Conservation (phyloP, 2,329 filamentous ascomycete genomes). For the Cercospora sp. region DNA sequence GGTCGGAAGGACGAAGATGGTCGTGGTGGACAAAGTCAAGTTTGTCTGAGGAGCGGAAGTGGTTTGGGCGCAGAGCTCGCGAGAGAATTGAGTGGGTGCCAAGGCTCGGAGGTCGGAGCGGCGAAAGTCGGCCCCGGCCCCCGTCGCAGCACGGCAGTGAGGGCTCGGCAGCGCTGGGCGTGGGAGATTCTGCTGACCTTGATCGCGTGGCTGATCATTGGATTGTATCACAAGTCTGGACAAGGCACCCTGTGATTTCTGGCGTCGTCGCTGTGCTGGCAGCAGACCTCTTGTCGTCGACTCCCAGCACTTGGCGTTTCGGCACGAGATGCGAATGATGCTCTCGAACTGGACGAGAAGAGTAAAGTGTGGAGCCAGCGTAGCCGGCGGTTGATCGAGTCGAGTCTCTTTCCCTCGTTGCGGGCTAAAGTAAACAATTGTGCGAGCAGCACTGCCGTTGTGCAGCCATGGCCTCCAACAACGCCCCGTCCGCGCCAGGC, state of each 20-base stretch:
- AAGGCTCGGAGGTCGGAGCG: background rate
- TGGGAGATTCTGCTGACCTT: background rate
- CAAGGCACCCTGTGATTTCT: constrained; percentile 3
- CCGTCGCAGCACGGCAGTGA: background rate
- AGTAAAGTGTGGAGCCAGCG: constrained; percentile 11
- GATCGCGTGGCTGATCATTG: background rate
- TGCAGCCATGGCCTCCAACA: constrained; percentile 2
- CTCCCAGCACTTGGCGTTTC: background rate
- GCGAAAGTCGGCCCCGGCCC: background rate
- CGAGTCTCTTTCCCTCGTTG: background rate
- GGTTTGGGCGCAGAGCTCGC: background rate
- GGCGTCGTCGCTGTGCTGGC: constrained; percentile 5
- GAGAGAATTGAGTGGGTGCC: constrained; percentile 8
- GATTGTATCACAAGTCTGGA: constrained; percentile 3
- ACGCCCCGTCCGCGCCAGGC: background rate
- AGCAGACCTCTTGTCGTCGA: background rate
- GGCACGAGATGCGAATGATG: constrained; percentile 5
- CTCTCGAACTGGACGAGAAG: constrained; percentile 3
- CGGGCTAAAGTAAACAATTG: background rate
- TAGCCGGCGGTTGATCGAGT: constrained; percentile 2
- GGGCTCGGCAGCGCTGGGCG: constrained; percentile 1
- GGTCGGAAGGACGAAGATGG: background rate
- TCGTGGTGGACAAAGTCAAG: constrained; percentile 12
- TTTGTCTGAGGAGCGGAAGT: constrained; percentile 4
- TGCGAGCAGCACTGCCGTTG: background rate